Evolutionary conservation across 306 rosid genomes (phyloP).

Genomic region (Glycine soja): DNA sequence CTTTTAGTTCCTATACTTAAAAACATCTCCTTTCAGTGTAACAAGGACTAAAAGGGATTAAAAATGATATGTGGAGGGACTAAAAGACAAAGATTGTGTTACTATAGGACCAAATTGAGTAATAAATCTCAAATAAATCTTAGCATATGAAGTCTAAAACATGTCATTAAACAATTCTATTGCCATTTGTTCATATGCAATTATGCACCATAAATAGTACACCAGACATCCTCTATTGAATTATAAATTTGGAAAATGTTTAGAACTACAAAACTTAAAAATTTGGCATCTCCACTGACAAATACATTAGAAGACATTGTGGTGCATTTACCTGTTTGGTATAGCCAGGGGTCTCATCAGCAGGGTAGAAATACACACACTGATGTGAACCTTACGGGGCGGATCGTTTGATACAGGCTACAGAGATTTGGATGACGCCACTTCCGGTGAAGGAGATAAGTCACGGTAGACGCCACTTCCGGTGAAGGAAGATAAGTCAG

Average conservation of each 20-base stretch:
- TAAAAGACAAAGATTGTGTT: too few relatives aligned
- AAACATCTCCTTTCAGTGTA: too few relatives aligned
- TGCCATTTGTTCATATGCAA: neutral
- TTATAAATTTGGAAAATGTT: neutral
- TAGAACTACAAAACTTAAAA: neutral
- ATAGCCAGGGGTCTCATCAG: conserved; percentile 95
- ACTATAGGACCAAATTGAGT: neutral
- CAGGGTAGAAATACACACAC: conserved; percentile 98
- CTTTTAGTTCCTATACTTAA: too few relatives aligned
- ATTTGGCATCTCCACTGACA: neutral
- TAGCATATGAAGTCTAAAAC: conserved; percentile 5
- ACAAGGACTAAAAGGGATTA: too few relatives aligned
- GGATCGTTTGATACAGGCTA: too few relatives aligned
- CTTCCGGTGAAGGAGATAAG: too few relatives aligned
- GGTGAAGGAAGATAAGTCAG: too few relatives aligned
- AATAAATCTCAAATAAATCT: neutral
- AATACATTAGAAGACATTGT: too few relatives aligned
- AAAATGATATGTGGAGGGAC: too few relatives aligned
- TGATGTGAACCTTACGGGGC: too few relatives aligned
- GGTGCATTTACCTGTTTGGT: conserved; percentile 79
- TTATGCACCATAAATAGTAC: neutral
- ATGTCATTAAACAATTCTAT: neutral
- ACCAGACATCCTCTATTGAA: neutral
- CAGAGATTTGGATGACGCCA: too few relatives aligned
- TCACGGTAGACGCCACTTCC: too few relatives aligned